Evolutionary conservation across 2,329 filamentous ascomycete species (phyloP).

Genomic region (Diaporthe sp.): DNA sequence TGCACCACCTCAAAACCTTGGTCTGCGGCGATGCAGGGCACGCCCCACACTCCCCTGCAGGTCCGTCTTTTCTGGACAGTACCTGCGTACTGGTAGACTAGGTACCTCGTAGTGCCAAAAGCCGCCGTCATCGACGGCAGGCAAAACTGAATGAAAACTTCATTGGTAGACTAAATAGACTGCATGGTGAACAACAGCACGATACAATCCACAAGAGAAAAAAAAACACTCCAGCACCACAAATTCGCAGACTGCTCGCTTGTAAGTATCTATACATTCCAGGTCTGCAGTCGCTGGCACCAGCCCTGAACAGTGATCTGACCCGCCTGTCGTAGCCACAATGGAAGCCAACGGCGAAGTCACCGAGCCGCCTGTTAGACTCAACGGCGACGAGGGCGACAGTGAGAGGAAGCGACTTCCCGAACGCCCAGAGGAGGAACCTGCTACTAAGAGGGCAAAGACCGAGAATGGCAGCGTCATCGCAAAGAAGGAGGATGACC

Average conservation of each 20-base stretch:
- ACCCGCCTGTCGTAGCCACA: background rate
- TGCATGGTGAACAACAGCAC: background rate
- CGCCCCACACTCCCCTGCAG: slow-evolving; percentile 4
- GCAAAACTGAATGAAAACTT: slow-evolving; percentile 32
- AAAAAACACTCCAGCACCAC: background rate
- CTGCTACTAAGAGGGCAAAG: slow-evolving; percentile 64
- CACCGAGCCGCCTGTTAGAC: slow-evolving; percentile 34
- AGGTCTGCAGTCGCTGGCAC: background rate
- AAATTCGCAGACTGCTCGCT: background rate
- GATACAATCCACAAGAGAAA: background rate
- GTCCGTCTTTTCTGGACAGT: background rate
- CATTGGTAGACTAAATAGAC: background rate
- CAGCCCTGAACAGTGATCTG: background rate
- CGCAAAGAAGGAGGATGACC: slow-evolving; percentile 64
- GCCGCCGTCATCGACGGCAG: slow-evolving; percentile 13
- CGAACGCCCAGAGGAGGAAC: slow-evolving; percentile 47
- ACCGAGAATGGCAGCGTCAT: slow-evolving; percentile 43
- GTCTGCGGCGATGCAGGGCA: background rate
- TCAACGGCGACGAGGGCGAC: slow-evolving; percentile 42
- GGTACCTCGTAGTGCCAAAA: background rate
- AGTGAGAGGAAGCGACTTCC: slow-evolving; percentile 39
- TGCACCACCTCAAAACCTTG: background rate
- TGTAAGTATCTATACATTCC: background rate
- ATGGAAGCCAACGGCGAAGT: slow-evolving; percentile 32
- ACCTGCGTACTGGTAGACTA: background rate